phyloP scores from a whole-genome alignment of 2,329 filamentous ascomycete species.

The Tolypocladium endophyticum region DNA sequence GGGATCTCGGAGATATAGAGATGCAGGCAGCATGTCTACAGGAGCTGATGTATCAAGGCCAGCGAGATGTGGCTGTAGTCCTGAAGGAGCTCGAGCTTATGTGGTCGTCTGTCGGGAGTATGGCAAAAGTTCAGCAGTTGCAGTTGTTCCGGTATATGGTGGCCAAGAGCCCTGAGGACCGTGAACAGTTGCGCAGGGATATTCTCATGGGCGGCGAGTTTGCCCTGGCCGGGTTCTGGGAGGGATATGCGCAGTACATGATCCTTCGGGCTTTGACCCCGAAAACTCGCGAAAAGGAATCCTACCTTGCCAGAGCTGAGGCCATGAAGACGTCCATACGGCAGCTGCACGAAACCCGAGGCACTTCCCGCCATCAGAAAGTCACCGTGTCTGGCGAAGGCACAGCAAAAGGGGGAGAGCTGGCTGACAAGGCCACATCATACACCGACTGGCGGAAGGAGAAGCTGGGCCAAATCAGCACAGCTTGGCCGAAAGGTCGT shows the following conservation, averaged over 20 bases:
- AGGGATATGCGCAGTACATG: background rate
- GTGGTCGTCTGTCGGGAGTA: background rate
- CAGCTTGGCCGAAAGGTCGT: background rate
- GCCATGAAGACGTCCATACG: background rate
- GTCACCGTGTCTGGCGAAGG: background rate
- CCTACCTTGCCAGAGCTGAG: background rate
- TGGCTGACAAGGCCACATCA: background rate
- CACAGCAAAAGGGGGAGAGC: background rate
- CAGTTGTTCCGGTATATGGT: constrained; percentile 1
- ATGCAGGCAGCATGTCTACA: background rate
- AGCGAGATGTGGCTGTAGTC: background rate
- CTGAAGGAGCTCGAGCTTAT: background rate
- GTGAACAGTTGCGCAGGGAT: background rate
- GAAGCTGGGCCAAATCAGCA: background rate
- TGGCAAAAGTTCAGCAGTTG: background rate
- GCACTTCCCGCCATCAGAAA: background rate
- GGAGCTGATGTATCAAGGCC: background rate
- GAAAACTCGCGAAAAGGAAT: background rate
- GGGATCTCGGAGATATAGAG: background rate
- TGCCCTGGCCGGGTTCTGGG: background rate
- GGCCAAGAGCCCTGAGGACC: background rate
- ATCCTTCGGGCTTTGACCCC: background rate
- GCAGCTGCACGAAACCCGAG: background rate
- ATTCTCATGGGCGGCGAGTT: background rate
- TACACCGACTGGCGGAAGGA: background rate